Evolutionary conservation across 352 stramenopile species (phyloP).

Genomic region (Phytopythium cucurbitacearum): DNA sequence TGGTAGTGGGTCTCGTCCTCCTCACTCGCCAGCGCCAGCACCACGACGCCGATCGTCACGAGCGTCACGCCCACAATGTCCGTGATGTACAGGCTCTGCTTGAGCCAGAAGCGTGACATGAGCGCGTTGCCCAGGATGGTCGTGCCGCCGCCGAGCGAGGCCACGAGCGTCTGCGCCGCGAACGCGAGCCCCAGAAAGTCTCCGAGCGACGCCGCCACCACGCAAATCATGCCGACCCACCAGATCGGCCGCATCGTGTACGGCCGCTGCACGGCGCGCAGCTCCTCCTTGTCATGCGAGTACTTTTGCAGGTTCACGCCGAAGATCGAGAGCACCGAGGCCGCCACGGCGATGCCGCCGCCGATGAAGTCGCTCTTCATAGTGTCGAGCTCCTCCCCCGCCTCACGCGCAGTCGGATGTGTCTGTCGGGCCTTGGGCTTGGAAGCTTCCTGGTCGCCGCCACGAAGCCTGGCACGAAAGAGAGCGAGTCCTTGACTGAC

Average conservation of each 20-base stretch:
- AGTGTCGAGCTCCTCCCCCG: not conserved
- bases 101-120: constrained; percentile 85
- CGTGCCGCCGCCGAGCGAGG: constrained; percentile 72
- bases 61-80: constrained; percentile 73
- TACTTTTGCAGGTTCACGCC: constrained; percentile 91
- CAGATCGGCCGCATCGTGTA: constrained; percentile 84
- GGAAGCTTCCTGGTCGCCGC: too few relatives aligned
- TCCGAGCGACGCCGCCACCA: constrained; percentile 74
- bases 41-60: constrained; percentile 75
- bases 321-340: constrained; percentile 85
- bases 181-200: constrained; percentile 88
- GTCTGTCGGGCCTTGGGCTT: not conserved
- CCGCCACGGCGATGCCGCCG: constrained; percentile 67
- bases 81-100: constrained; percentile 82
- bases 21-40: constrained; percentile 67
- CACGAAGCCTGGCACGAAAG: too few relatives aligned
- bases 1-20: constrained; percentile 75
- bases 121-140: constrained; percentile 84
- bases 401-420: not conserved
- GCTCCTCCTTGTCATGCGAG: constrained; percentile 83
- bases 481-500: too few relatives aligned
- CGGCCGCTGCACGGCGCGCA: constrained; percentile 54
- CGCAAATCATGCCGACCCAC: constrained; percentile 86
- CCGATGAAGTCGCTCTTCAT: constrained; percentile 80
- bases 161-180: constrained; percentile 81